Percentiles rank a stretch among this genome's conserved stretches.
Conservation (phyloP, 2,329 filamentous ascomycete species). For the Fusarium sp. region DNA sequence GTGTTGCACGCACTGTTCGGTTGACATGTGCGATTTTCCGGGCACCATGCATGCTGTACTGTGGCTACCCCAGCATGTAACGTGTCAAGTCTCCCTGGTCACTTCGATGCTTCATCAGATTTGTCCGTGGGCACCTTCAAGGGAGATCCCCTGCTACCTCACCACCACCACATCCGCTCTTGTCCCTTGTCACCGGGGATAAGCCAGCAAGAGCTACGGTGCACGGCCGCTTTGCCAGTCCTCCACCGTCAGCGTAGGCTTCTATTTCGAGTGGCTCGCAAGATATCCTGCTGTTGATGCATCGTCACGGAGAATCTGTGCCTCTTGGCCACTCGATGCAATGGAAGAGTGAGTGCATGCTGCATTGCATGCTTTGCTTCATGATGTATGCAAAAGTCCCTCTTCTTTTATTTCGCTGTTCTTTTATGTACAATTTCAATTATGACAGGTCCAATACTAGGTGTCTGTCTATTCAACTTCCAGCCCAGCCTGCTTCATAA, state of each 20-base stretch:
- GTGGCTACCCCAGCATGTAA: conserved; percentile 34
- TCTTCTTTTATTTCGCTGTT: conserved; percentile 18
- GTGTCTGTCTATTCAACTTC: conserved; percentile 55
- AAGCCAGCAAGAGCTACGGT: conserved; percentile 15
- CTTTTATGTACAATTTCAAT: conserved; percentile 25
- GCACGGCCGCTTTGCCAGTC: conserved; percentile 22
- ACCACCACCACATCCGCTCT: conserved; percentile 23
- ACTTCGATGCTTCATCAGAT: conserved; percentile 35
- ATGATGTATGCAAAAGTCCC: conserved; percentile 10
- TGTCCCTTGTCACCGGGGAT: conserved; percentile 34
- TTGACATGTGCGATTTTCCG: conserved; percentile 2
- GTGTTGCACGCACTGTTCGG: conserved; percentile 15
- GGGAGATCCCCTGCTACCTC: conserved; percentile 22
- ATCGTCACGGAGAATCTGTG: background rate
- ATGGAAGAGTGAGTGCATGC: background rate
- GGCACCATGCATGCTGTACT: background rate
- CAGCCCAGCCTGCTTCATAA: conserved; percentile 92
- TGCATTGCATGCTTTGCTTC: background rate
- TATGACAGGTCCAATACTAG: conserved; percentile 2
- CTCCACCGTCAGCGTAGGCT: conserved; percentile 24
- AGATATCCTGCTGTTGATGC: background rate
- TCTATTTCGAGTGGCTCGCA: conserved; percentile 18
- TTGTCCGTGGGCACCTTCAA: conserved; percentile 17
- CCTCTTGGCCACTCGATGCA: conserved; percentile 13
- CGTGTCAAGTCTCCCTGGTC: conserved; percentile 38